These are phyloP conservation scores for Laetiporus sulphureus DNA, from an alignment of 1,284 basidiomycete species.

Conservation along the genomic window DNA sequence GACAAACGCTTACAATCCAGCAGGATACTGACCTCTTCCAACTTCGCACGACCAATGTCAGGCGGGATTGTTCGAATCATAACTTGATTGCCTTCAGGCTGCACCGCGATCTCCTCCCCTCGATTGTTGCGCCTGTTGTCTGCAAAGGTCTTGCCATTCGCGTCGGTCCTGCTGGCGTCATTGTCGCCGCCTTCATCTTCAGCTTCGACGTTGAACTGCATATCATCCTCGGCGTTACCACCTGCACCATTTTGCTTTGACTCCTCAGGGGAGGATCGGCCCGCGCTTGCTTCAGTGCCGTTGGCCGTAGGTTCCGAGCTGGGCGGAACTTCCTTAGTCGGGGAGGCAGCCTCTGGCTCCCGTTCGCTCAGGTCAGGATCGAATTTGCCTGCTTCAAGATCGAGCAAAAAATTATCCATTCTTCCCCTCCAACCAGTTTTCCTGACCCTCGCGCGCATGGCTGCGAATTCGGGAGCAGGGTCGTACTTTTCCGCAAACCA, in stretches of 20 bases:
- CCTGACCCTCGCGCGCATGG: slow-evolving; percentile 69
- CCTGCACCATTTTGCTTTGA: slow-evolving; percentile 16
- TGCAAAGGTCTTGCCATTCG: slow-evolving; percentile 47
- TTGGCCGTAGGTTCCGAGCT: slow-evolving; percentile 18
- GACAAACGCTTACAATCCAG: slow-evolving; percentile 1
- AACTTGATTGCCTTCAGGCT: slow-evolving; percentile 79
- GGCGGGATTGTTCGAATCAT: slow-evolving; percentile 93
- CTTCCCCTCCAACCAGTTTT: slow-evolving; percentile 78
- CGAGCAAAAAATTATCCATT: slow-evolving; percentile 65
- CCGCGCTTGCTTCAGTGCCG: slow-evolving; percentile 27
- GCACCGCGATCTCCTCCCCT: slow-evolving; percentile 71
- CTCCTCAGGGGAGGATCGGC: slow-evolving; percentile 35
- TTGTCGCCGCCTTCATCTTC: slow-evolving; percentile 65
- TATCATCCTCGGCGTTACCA: slow-evolving; percentile 22
- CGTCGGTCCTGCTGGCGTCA: slow-evolving; percentile 44
- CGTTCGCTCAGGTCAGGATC: slow-evolving; percentile 66
- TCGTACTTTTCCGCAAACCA: slow-evolving; percentile 97
- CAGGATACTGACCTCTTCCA: slow-evolving; percentile 68
- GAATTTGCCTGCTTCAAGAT: slow-evolving; percentile 77
- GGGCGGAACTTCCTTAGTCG: slow-evolving; percentile 37
- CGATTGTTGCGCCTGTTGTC: slow-evolving; percentile 44
- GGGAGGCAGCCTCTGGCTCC: slow-evolving; percentile 36
- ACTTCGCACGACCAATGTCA: slow-evolving; percentile 78
- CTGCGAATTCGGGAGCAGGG: slow-evolving; percentile 57
- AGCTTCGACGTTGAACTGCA: slow-evolving; percentile 57